Evolutionary conservation across 2,329 filamentous ascomycete species (phyloP), one percentile per base, ranked within the genome.

Genomic region (Fusarium multiceps): DNA sequence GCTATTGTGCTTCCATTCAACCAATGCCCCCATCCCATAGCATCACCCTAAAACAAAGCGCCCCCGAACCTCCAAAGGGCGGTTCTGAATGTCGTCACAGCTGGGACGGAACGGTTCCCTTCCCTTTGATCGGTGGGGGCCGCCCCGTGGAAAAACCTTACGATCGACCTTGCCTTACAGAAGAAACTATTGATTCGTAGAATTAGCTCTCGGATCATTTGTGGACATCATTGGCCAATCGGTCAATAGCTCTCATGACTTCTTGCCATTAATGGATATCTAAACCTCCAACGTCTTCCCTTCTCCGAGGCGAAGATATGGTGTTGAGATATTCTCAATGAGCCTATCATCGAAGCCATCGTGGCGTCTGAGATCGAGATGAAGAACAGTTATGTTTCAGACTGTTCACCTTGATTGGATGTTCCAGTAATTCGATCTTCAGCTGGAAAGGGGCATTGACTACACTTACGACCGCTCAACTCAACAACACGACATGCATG

Each of bases 11-110:
- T 65, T 57, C 37, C 25, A 12, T 43, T 14, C 25, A 37, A 45
- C 34, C 18, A n/a, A 30, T 25, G 62, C 54, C 48, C 54, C 54
- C n/a, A 25, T 63, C 45, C 34, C 11, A 13, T 28, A 28, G 13
- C 16, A 48, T 11, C 13, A 41, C 21, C 11, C 41, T 27, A 32
- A 43, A 43, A 42, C 34, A 51, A 14, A 40, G 13, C 27, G 12
- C 32, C 21, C 18, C 23, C 48, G 34, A 8, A n/a, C 28, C 6
- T 27, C n/a, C 30, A 51, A 47, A 48, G 13, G 50, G 42, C 28
- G 42, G 50, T 30, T 63, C 21, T 53, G 46, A 68, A 60, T 64
- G 58, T 50, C 63, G 50, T 71, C 46, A 68, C 63, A 50, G n/a
- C 21, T 58, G 34, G 18, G 20, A 43, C 41, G 41, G 41, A 21